These are phyloP conservation scores for Podosphaera fusca DNA, from an alignment of 2,329 filamentous ascomycete species.

Conservation along the genomic window DNA sequence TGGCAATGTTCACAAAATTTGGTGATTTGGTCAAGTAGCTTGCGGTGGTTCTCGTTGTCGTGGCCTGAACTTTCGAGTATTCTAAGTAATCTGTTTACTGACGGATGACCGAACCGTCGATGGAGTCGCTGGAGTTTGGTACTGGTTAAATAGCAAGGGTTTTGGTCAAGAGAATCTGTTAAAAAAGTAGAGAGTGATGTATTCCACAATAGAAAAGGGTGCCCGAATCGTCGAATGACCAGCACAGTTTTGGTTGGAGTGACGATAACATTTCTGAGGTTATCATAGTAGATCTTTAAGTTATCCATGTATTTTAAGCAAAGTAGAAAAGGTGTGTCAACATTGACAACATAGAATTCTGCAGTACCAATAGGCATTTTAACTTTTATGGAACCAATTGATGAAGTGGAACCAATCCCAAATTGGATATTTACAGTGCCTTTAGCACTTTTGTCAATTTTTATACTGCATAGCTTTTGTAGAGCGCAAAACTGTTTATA, in stretches of 20 bases:
- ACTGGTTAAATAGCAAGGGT: background rate
- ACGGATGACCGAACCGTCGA: conserved; percentile 40
- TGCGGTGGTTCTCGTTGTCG: too few relatives aligned
- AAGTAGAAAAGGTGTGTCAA: background rate
- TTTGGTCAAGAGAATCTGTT: background rate
- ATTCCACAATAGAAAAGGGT: background rate
- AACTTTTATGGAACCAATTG: too few relatives aligned
- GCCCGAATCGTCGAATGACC: background rate
- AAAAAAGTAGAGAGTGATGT: background rate
- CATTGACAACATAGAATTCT: too few relatives aligned
- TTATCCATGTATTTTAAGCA: background rate
- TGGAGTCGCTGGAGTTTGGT: background rate
- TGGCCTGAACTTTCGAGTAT: conserved; percentile 29
- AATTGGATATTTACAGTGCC: too few relatives aligned
- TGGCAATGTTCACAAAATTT: too few relatives aligned
- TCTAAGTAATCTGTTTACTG: conserved; percentile 74
- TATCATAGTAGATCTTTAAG: background rate
- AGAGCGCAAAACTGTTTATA: too few relatives aligned
- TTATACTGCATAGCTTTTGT: too few relatives aligned
- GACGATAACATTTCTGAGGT: background rate
- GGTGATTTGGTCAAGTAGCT: too few relatives aligned
- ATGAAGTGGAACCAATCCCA: too few relatives aligned
- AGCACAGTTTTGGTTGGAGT: background rate
- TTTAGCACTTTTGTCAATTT: too few relatives aligned
- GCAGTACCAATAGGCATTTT: too few relatives aligned